phyloP scores from a whole-genome alignment of 345 rosid genomes.

The Populus simonii region DNA sequence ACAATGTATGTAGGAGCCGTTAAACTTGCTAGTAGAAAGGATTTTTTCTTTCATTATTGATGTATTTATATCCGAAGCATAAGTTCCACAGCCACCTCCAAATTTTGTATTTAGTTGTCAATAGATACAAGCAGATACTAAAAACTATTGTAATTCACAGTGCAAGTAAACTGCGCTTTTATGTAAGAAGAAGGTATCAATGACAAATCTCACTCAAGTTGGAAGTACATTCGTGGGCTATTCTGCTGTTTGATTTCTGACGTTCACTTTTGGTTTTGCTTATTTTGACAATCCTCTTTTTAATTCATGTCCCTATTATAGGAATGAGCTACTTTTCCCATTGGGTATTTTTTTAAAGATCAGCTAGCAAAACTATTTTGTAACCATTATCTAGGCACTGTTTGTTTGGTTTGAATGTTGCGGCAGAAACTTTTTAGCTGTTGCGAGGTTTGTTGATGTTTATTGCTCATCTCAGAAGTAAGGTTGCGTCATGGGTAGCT shows the following conservation, averaged over 20 bases:
- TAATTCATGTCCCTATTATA: not conserved
- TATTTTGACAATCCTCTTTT: not conserved
- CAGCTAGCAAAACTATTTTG: no score
- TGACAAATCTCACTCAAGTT: not conserved
- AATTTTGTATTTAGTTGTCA: conserved; percentile 12
- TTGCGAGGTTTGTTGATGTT: not conserved
- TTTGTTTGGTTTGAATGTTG: not conserved
- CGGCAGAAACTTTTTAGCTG: not conserved
- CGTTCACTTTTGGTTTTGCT: not conserved
- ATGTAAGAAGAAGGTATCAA: not conserved
- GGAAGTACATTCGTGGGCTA: not conserved
- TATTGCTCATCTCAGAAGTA: not conserved
- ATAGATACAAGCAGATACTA: conserved; percentile 13
- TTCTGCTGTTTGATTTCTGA: not conserved
- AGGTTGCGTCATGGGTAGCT: not conserved
- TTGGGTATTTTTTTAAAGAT: not conserved
- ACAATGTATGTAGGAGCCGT: conserved; percentile 13
- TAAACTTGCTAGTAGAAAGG: conserved; percentile 12
- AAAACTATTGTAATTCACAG: not conserved
- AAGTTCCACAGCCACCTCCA: conserved; percentile 4
- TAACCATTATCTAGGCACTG: not conserved
- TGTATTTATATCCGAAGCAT: conserved; percentile 6
- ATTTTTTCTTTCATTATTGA: not conserved
- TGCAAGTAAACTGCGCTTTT: not conserved
- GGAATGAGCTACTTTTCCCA: not conserved